phyloP scores from a whole-genome alignment of 768 basidiomycete species.

The Lactarius tabidus region DNA sequence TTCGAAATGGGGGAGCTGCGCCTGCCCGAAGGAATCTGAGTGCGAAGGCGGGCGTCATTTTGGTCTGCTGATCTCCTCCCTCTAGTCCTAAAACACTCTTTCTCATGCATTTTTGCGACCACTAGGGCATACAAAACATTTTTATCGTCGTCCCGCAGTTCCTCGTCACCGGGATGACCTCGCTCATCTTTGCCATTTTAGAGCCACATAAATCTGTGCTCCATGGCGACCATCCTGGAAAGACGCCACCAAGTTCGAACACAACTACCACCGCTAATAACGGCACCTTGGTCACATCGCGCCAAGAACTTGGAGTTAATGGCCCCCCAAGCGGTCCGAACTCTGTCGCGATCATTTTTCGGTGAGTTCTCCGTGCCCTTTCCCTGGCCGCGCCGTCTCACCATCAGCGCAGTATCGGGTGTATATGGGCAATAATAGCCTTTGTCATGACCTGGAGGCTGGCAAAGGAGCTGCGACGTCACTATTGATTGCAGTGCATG shows the following conservation, averaged over 20 bases:
- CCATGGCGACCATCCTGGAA: conserved; percentile 22
- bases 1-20: neutral
- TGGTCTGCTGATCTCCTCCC: conserved; percentile 46
- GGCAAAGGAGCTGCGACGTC: conserved; percentile 25
- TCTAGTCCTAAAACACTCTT: neutral
- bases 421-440: conserved; percentile 28
- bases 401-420: conserved; percentile 24
- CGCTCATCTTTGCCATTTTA: conserved; percentile 81
- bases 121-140: conserved; percentile 90
- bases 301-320: conserved; percentile 22
- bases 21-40: conserved; percentile 42
- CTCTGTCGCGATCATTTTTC: conserved; percentile 41
- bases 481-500: conserved; percentile 1
- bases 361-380: conserved; percentile 28
- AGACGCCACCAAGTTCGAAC: conserved; percentile 12
- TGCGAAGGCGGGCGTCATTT: conserved; percentile 83
- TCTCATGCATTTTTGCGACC: neutral
- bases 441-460: conserved; percentile 28
- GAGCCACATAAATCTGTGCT: conserved; percentile 54
- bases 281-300: neutral
- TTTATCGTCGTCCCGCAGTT: conserved; percentile 95
- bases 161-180: conserved; percentile 80
- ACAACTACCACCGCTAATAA: neutral
- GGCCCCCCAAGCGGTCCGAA: conserved; percentile 31
- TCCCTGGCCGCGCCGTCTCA: neutral